These are phyloP conservation scores for Pleomassaria siparia DNA, from an alignment of 2,329 filamentous ascomycete genomes.

Conservation along the genomic window DNA sequence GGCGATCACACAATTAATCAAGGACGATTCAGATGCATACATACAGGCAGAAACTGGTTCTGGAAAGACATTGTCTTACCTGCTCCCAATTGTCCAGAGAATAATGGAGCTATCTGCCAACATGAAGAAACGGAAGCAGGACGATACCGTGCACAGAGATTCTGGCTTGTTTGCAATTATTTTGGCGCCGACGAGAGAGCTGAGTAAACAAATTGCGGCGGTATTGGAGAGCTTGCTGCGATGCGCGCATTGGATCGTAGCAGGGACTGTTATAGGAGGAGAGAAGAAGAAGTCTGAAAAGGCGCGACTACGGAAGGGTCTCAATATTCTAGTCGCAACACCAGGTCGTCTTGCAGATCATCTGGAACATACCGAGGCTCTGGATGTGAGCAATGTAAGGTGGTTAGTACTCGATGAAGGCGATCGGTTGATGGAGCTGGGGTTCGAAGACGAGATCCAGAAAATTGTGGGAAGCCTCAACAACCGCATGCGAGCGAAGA, in stretches of 20 bases:
- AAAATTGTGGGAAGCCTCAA: conserved; percentile 82
- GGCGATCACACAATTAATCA: conserved; percentile 77
- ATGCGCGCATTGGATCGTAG: conserved; percentile 93
- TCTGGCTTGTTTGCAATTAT: conserved; percentile 92
- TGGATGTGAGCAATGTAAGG: conserved; percentile 84
- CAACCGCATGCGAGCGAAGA: conserved; percentile 60
- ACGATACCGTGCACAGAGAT: conserved; percentile 67
- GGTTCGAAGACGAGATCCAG: conserved; percentile 91
- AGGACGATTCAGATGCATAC: conserved; percentile 85
- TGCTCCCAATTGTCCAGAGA: conserved; percentile 87
- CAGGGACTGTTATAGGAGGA: conserved; percentile 76
- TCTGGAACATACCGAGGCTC: conserved; percentile 83
- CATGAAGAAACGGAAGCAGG: conserved; percentile 46
- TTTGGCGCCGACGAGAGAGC: conserved; percentile 88
- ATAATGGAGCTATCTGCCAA: conserved; percentile 71
- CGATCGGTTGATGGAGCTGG: conserved; percentile 96
- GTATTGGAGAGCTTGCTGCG: conserved; percentile 83
- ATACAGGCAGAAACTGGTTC: conserved; percentile 97
- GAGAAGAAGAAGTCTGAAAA: conserved; percentile 83
- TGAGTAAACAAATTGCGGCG: conserved; percentile 89
- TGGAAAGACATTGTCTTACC: conserved; percentile 95
- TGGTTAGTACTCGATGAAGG: conserved; percentile 97
- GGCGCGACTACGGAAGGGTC: conserved; percentile 85
- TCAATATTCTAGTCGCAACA: conserved; percentile 95
- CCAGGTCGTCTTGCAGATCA: conserved; percentile 91